These are phyloP conservation scores for Cryptococcus deneoformans DNA, from an alignment of 1,284 basidiomycete genomes.

Conservation along the genomic window DNA sequence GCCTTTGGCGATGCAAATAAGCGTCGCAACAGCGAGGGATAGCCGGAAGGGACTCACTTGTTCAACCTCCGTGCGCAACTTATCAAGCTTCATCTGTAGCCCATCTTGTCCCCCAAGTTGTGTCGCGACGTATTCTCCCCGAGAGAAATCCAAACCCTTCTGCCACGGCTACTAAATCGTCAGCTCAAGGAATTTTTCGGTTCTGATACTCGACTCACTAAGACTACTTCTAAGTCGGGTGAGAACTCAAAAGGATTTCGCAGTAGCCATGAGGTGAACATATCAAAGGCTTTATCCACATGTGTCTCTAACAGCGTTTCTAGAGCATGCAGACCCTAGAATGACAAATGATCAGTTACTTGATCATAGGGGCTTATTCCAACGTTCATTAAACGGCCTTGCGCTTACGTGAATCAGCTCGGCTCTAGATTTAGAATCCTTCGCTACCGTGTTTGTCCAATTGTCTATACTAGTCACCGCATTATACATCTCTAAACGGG, in stretches of 20 bases:
- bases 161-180: slow-evolving; percentile 45
- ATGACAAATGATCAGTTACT: neutral
- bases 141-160: slow-evolving; percentile 43
- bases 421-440: slow-evolving; percentile 19
- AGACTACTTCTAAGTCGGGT: slow-evolving; percentile 36
- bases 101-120: slow-evolving; percentile 33
- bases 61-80: slow-evolving; percentile 42
- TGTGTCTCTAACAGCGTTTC: slow-evolving; percentile 48
- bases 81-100: slow-evolving; percentile 31
- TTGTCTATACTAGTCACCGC: slow-evolving; percentile 32
- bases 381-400: neutral
- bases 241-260: slow-evolving; percentile 49
- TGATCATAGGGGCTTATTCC: neutral
- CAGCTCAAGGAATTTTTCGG: neutral
- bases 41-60: slow-evolving; percentile 25
- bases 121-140: slow-evolving; percentile 39
- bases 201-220: slow-evolving; percentile 32
- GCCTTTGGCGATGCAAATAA: slow-evolving; percentile 17
- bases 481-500: slow-evolving; percentile 31
- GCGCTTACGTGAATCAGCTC: slow-evolving; percentile 35
- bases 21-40: neutral
- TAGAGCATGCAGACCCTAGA: slow-evolving; percentile 42
- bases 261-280: slow-evolving; percentile 45
- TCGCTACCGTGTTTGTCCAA: slow-evolving; percentile 22
- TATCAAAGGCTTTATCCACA: slow-evolving; percentile 48